phyloP scores from a whole-genome alignment of 2,329 filamentous ascomycete species.

The Calonectria pseudoreteaudii region DNA sequence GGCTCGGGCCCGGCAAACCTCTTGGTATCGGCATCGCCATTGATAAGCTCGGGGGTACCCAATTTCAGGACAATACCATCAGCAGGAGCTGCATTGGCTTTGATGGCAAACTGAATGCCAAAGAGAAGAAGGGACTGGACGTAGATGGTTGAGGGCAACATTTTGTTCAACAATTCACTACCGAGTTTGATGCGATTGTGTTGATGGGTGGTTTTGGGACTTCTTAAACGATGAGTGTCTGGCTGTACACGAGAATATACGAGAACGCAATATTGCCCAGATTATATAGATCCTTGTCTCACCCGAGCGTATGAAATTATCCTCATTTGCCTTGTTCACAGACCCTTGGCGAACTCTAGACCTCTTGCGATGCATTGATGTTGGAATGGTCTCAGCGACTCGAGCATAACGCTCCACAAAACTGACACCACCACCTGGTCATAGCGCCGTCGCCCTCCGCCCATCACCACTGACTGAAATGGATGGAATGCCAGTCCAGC shows the following conservation, averaged over 20 bases:
- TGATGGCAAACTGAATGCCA: background rate
- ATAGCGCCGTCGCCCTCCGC: background rate
- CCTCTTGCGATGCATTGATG: background rate
- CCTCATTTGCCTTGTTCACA: background rate
- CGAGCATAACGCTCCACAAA: background rate
- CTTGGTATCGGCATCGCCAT: background rate
- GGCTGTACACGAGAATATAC: background rate
- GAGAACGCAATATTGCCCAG: background rate
- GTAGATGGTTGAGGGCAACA: slow-evolving; percentile 31
- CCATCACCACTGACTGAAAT: background rate
- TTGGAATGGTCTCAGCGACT: background rate
- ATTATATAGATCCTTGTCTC: background rate
- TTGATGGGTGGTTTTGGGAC: background rate
- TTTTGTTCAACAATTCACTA: slow-evolving; percentile 8
- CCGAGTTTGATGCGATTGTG: background rate
- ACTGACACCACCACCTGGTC: background rate
- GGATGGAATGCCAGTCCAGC: background rate
- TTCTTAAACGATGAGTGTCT: background rate
- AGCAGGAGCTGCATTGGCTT: slow-evolving; percentile 20
- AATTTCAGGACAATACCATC: background rate
- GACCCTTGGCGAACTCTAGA: background rate
- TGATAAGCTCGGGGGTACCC: background rate
- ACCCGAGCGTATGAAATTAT: background rate
- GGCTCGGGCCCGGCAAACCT: background rate
- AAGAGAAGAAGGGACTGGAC: slow-evolving; percentile 19